Percentiles rank a stretch among this genome's conserved stretches.
Conservation (phyloP, 805 yeast genomes). For the Metschnikowia cubensis region DNA sequence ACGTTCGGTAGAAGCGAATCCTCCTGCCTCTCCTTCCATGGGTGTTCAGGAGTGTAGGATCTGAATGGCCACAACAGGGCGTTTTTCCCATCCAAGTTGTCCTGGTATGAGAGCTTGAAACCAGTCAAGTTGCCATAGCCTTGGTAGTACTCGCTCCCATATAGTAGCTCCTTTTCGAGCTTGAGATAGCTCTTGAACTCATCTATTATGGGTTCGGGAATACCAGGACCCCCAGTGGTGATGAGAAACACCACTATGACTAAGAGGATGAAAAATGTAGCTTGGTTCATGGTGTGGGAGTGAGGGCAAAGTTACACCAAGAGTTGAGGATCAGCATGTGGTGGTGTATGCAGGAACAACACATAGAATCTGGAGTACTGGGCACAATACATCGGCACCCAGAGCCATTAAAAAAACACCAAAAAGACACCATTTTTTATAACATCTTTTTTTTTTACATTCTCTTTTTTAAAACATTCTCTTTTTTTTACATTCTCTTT, state of each 20-base stretch:
- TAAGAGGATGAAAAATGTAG: constrained; percentile 29
- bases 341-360: neutral
- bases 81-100: constrained; percentile 43
- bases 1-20: constrained; percentile 58
- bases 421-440: too few relatives aligned
- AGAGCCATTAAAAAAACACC: too few relatives aligned
- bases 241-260: constrained; percentile 32
- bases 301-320: neutral
- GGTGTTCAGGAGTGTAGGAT: constrained; percentile 36
- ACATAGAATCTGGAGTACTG: neutral
- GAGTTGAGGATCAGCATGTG: neutral
- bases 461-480: too few relatives aligned
- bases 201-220: constrained; percentile 25
- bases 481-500: too few relatives aligned
- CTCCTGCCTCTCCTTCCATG: constrained; percentile 45
- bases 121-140: constrained; percentile 79
- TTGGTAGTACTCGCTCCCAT: constrained; percentile 38
- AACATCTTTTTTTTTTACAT: too few relatives aligned
- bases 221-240: constrained; percentile 25
- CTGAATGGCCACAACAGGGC: constrained; percentile 59
- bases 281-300: constrained; percentile 24
- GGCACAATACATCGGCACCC: neutral
- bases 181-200: constrained; percentile 24
- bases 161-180: constrained; percentile 22
- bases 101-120: constrained; percentile 59